Percentiles rank a stretch among this genome's conserved stretches.
phyloP scores from a whole-genome alignment of 352 stramenopile species.

The Phytopythium sindhum region DNA sequence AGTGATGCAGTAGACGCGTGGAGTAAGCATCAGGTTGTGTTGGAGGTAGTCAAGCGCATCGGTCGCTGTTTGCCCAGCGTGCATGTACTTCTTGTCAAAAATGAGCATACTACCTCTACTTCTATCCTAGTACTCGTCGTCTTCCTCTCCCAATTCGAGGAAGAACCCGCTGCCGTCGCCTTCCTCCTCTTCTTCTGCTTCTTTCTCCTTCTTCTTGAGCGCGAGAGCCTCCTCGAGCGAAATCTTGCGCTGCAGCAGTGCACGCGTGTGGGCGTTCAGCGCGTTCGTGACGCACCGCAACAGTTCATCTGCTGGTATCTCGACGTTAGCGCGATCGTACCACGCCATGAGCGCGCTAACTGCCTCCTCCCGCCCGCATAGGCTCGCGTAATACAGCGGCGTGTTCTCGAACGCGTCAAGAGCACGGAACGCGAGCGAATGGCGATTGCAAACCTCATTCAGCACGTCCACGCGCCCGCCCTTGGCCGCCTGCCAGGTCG shows the following conservation, averaged over 20 bases:
- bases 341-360: constrained; percentile 24
- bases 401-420: constrained; percentile 33
- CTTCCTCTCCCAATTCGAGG: not conserved
- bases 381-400: constrained; percentile 31
- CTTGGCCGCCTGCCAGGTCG: constrained; percentile 37
- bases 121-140: not conserved
- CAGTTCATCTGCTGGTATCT: constrained; percentile 21
- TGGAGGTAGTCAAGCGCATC: not conserved
- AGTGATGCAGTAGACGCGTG: constrained; percentile 20
- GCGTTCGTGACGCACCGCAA: constrained; percentile 37
- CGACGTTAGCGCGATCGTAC: constrained; percentile 13
- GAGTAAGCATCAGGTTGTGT: not conserved
- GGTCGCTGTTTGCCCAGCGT: not conserved
- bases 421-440: constrained; percentile 17
- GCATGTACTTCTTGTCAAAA: not conserved
- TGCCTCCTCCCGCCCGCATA: constrained; percentile 22
- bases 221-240: constrained; percentile 19
- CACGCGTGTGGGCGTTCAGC: constrained; percentile 17
- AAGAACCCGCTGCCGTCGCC: constrained; percentile 14
- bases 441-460: constrained; percentile 15
- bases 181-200: constrained; percentile 9
- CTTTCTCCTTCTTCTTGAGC: constrained; percentile 13
- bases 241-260: constrained; percentile 28
- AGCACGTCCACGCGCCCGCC: constrained; percentile 18
- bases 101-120: not conserved